These are phyloP conservation scores for Scedosporium apiospermum DNA, from an alignment of 2,329 filamentous ascomycete genomes.

Conservation along the genomic window DNA sequence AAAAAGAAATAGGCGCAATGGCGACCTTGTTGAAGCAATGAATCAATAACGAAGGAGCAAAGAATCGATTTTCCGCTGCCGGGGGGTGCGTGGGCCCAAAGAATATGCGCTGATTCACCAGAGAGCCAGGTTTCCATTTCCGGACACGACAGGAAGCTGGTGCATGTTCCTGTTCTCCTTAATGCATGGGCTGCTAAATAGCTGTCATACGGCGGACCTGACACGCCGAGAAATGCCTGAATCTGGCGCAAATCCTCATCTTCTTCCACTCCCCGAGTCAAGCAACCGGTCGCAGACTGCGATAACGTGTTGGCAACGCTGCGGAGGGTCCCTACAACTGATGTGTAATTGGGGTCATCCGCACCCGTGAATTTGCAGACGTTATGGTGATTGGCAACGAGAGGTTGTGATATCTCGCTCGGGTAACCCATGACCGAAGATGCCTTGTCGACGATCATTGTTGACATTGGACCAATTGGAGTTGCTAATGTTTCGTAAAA, in stretches of 20 bases:
- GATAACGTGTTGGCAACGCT: not conserved
- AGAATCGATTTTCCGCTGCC: not conserved
- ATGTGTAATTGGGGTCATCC: not conserved
- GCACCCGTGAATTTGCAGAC: not conserved
- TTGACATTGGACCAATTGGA: not conserved
- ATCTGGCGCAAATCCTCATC: not conserved
- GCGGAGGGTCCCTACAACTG: not conserved
- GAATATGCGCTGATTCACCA: not conserved
- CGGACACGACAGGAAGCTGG: not conserved
- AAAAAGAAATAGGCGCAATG: not conserved
- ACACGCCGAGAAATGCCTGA: not conserved
- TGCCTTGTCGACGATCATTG: not conserved
- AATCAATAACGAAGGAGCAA: not conserved
- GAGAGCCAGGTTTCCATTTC: not conserved
- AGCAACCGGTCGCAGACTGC: not conserved
- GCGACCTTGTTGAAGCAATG: not conserved
- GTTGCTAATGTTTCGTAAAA: not conserved
- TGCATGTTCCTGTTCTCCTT: not conserved
- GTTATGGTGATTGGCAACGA: not conserved
- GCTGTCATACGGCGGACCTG: not conserved
- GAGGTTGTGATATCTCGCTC: not conserved
- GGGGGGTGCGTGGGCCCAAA: not conserved
- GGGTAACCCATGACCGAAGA: not conserved
- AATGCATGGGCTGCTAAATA: not conserved
- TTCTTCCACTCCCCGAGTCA: not conserved